A percentile compares a stretch with the other conserved stretches of the same genome.
These are phyloP conservation scores for Solanum bulbocastanum DNA, from an alignment of 257 asterid genomes.

Conservation along the genomic window DNA sequence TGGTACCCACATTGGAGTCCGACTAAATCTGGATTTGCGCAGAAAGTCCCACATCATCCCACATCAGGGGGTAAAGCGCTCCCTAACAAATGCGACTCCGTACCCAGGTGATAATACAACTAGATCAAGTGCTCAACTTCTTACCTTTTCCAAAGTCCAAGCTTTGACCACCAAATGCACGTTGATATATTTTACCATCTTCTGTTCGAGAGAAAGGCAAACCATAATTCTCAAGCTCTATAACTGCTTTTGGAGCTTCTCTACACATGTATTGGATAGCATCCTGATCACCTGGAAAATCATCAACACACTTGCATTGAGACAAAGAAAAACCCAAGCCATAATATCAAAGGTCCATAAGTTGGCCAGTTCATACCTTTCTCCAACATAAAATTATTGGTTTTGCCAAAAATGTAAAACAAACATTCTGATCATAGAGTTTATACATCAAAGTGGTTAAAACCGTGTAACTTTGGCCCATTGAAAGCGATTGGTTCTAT, in stretches of 20 bases:
- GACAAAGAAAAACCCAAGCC: background rate
- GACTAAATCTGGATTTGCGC: background rate
- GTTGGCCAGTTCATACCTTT: background rate
- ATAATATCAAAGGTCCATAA: background rate
- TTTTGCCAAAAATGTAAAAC: background rate
- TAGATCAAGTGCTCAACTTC: background rate
- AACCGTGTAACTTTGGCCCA: background rate
- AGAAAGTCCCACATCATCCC: background rate
- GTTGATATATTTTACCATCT: constrained; percentile 93
- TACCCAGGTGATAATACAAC: background rate
- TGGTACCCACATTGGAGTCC: background rate
- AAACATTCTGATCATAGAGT: background rate
- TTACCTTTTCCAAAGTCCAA: constrained; percentile 87
- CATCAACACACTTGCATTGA: background rate
- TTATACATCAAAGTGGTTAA: background rate
- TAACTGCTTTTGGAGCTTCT: constrained; percentile 93
- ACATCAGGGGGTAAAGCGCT: background rate
- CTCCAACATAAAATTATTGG: background rate
- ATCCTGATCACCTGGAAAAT: constrained; percentile 77
- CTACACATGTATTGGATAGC: constrained; percentile 94
- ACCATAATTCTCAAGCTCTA: constrained; percentile 87
- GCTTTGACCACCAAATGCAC: constrained; percentile 99
- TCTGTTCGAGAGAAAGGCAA: constrained; percentile 95
- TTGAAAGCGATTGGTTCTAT: background rate
- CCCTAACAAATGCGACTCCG: background rate